These are phyloP conservation scores for Tremella mesenterica DNA, from an alignment of 768 basidiomycete genomes.

Conservation along the genomic window DNA sequence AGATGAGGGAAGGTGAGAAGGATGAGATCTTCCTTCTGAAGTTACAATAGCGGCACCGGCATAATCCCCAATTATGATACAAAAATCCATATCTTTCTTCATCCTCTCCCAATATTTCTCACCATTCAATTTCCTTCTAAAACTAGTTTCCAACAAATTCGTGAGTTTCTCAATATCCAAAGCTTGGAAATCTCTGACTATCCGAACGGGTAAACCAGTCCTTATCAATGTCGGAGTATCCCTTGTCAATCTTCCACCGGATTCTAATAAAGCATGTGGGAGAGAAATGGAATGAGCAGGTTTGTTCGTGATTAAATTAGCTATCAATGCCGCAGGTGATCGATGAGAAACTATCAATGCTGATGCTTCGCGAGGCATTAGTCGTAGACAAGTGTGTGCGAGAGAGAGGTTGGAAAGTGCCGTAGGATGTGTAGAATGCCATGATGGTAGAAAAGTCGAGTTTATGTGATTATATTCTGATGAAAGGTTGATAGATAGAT, in stretches of 20 bases:
- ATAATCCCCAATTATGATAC: slow-evolving; percentile 90
- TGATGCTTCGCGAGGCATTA: slow-evolving; percentile 89
- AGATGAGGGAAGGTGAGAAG: no score
- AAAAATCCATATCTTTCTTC: slow-evolving; percentile 70
- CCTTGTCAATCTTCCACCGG: slow-evolving; percentile 54
- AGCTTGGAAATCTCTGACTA: slow-evolving; percentile 58
- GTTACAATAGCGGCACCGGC: slow-evolving; percentile 92
- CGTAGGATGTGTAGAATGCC: slow-evolving; percentile 71
- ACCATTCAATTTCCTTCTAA: slow-evolving; percentile 62
- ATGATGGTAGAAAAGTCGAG: slow-evolving; percentile 68
- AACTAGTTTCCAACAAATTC: slow-evolving; percentile 76
- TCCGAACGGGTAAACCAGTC: slow-evolving; percentile 75
- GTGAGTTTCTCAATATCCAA: slow-evolving; percentile 70
- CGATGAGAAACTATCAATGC: slow-evolving; percentile 97
- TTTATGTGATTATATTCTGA: slow-evolving; percentile 80
- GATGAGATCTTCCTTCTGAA: slow-evolving; percentile 45
- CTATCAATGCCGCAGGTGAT: slow-evolving; percentile 88
- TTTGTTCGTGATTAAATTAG: slow-evolving; percentile 94
- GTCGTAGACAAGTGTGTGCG: slow-evolving; percentile 72
- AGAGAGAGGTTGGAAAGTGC: slow-evolving; percentile 77
- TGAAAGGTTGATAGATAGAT: slow-evolving; percentile 85
- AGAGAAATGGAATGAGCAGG: slow-evolving; percentile 91
- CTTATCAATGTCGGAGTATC: slow-evolving; percentile 91
- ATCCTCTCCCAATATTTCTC: slow-evolving; percentile 71
- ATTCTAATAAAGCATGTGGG: slow-evolving; percentile 78